Base-by-base conservation (phyloP, 1,284 basidiomycete genomes). In the Pseudozyma pruni region DNA sequence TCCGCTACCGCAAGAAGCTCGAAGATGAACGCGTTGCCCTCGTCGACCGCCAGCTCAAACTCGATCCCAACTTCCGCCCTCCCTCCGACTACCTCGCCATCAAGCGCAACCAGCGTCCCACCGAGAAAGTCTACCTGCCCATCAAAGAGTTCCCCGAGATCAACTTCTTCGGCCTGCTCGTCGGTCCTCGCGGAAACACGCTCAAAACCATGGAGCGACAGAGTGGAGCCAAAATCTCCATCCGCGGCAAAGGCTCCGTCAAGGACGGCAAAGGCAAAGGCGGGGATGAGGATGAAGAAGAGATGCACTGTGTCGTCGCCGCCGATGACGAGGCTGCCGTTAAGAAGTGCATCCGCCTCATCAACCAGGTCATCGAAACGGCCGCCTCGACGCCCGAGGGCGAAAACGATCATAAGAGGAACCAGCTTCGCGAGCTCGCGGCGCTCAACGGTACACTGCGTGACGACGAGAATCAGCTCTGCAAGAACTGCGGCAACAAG, bases 101-200 rank as follows among this genome's bases (percentile, higher is more conserved):
- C 44, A 93, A 94, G 83, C 91, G 93, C 80, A 93, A 94, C 82
- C 90, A 92, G 44, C 92, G 74, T 4, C 80, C 80, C 10, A 70
- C 62, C 20, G 96, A 99, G 64, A 98, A 98, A 84, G 95, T 99
- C 58, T 99, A 98, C 83, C 94, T 99, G 67, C 96, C 96, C 25
- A 93, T 98, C 80, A 97, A 98, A 83, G 96, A 98, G 85, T 99
- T 98, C 80, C 96, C 96, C 5, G 95, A 98, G 84, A 98, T 99
- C 86, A 99, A 99, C 84, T 99, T 98, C 84, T 98, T 99, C 79
- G 96, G 96, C 78, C 86, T 99, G 61, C 88, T 99, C 60, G 95
- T 99, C 67, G 96, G 96, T 37, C 96, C 96, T 77, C 91, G 96
- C 79, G 96, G 96, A 44, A 98, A 99, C 83, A 95, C 93, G 84